A percentile compares a stretch with the other conserved stretches of the same genome.
Evolutionary conservation across 495 filamentous ascomycete species (phyloP).

Genomic region (Xylaria cubensis): DNA sequence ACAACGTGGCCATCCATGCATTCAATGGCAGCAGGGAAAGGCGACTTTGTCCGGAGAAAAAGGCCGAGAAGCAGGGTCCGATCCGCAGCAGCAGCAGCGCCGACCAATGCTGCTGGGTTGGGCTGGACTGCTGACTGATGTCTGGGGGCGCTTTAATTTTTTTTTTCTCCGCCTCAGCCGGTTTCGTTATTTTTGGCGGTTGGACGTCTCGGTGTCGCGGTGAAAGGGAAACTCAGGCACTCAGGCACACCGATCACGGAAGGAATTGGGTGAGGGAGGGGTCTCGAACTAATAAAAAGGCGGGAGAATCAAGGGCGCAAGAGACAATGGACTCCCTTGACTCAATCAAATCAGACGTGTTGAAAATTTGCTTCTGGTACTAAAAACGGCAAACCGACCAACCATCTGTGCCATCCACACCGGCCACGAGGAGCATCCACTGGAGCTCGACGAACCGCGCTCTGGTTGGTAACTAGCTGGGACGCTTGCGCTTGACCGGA

Average conservation of each 20-base stretch:
- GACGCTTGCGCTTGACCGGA: slow-evolving; percentile 2
- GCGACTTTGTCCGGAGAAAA: slow-evolving; percentile 31
- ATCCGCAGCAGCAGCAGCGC: slow-evolving; percentile 31
- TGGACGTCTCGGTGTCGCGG: slow-evolving; percentile 22
- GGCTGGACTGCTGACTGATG: slow-evolving; percentile 31
- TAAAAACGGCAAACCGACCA: slow-evolving; percentile 26
- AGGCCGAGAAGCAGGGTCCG: slow-evolving; percentile 35
- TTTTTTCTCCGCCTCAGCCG: slow-evolving; percentile 20
- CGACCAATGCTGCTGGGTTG: slow-evolving; percentile 24
- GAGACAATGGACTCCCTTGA: slow-evolving; percentile 13
- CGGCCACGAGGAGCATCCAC: slow-evolving; percentile 21
- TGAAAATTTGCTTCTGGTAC: slow-evolving; percentile 30
- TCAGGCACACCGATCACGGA: slow-evolving; percentile 29
- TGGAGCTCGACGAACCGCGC: not conserved
- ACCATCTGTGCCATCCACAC: slow-evolving; percentile 20
- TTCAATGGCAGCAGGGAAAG: slow-evolving; percentile 34
- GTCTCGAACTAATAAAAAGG: slow-evolving; percentile 29
- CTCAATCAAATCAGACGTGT: slow-evolving; percentile 22
- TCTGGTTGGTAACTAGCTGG: slow-evolving; percentile 8
- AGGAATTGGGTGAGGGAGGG: slow-evolving; percentile 30
- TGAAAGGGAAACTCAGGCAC: slow-evolving; percentile 11
- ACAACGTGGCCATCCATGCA: slow-evolving; percentile 50
- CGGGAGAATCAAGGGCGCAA: slow-evolving; percentile 15
- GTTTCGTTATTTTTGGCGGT: not conserved
- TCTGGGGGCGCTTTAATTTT: slow-evolving; percentile 1